Percentiles rank a stretch among this genome's conserved stretches.
These are phyloP conservation scores for Termitomyces sp. DNA, from an alignment of 768 basidiomycete species.

Conservation along the genomic window DNA sequence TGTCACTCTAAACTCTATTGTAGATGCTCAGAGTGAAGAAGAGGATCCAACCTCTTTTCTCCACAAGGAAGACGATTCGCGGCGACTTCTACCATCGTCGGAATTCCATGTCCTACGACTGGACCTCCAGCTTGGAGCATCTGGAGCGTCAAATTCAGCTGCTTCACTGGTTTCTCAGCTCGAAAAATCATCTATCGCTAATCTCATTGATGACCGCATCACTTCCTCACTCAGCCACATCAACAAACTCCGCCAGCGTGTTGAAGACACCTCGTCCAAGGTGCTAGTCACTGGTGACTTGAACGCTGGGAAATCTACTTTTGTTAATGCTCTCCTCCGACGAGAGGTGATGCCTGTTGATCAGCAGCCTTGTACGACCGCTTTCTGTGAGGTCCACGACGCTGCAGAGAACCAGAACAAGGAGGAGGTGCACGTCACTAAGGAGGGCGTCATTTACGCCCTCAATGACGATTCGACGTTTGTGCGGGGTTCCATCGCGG, in stretches of 20 bases:
- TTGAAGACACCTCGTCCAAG: slow-evolving; percentile 90
- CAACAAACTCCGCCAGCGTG: slow-evolving; percentile 77
- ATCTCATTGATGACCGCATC: slow-evolving; percentile 85
- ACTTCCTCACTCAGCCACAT: slow-evolving; percentile 70
- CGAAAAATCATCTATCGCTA: slow-evolving; percentile 90
- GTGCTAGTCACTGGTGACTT: slow-evolving; percentile 97
- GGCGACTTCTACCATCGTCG: slow-evolving; percentile 37
- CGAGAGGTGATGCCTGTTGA: slow-evolving; percentile 94
- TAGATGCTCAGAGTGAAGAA: slow-evolving; percentile 39
- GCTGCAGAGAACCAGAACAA: slow-evolving; percentile 72
- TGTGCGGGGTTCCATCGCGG: slow-evolving; percentile 55
- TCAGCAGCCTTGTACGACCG: slow-evolving; percentile 95
- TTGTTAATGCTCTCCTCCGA: slow-evolving; percentile 92
- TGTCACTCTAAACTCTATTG: slow-evolving; percentile 49
- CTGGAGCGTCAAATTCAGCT: slow-evolving; percentile 56
- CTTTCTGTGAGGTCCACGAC: slow-evolving; percentile 96
- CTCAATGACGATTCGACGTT: slow-evolving; percentile 73
- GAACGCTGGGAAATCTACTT: slow-evolving; percentile 97
- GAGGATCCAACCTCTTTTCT: slow-evolving; percentile 20
- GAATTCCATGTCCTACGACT: slow-evolving; percentile 89
- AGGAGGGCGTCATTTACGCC: slow-evolving; percentile 64
- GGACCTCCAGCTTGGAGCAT: slow-evolving; percentile 86
- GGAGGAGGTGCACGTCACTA: slow-evolving; percentile 85
- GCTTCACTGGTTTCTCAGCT: slow-evolving; percentile 83
- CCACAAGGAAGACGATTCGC: slow-evolving; percentile 24